A percentile compares a stretch with the other conserved stretches of the same genome.
These are phyloP conservation scores for Garcileccinum viscosum DNA, from an alignment of 1,284 basidiomycete genomes.

Conservation along the genomic window DNA sequence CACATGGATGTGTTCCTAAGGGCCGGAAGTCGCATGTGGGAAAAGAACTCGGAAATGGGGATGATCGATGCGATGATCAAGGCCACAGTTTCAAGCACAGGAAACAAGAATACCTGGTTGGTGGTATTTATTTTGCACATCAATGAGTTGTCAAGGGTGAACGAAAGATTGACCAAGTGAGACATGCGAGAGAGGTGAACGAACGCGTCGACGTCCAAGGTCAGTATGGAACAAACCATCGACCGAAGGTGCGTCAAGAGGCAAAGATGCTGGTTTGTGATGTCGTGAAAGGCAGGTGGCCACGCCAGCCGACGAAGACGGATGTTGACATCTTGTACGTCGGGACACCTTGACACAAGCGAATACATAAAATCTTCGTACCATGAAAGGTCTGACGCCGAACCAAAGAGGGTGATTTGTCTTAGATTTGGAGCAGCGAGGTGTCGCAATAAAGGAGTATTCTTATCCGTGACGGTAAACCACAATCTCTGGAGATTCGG, in stretches of 20 bases:
- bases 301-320: too few relatives aligned
- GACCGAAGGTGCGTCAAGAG: conserved; percentile 4
- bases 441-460: background rate
- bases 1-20: background rate
- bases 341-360: background rate
- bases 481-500: background rate
- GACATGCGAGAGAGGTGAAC: background rate
- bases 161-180: background rate
- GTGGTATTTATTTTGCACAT: background rate
- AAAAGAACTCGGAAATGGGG: conserved; percentile 1
- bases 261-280: background rate
- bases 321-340: background rate
- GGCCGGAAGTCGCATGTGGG: background rate
- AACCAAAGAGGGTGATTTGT: background rate
- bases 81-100: background rate
- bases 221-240: background rate
- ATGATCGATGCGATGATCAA: background rate
- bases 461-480: background rate
- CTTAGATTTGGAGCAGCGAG: background rate
- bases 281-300: background rate
- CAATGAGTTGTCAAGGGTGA: background rate
- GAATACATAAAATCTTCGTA: background rate
- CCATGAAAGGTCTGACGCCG: background rate
- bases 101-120: background rate
- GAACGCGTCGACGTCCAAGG: conserved; percentile 1